Conservation (phyloP, 306 rosid species). For the Crotalaria pallida region DNA sequence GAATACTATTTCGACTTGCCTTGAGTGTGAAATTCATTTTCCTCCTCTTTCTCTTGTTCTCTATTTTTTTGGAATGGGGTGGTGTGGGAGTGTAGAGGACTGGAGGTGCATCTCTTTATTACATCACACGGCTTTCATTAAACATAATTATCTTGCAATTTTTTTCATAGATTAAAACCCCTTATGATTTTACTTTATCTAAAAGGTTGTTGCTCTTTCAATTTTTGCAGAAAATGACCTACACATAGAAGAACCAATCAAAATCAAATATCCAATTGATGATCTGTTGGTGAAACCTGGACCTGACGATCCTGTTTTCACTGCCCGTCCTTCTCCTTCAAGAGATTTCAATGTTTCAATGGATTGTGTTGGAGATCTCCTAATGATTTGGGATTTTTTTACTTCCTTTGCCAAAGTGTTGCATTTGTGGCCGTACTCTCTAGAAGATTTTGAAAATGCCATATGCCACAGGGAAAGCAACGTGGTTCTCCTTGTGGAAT, state of each 20-base stretch:
- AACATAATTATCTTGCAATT: neutral
- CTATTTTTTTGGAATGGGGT: neutral
- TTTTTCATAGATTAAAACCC: neutral
- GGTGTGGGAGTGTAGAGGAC: neutral
- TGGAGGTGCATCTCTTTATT: neutral
- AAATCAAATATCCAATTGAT: conserved; percentile 87
- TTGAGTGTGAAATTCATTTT: neutral
- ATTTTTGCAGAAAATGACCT: conserved; percentile 43
- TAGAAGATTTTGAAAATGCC: conserved; percentile 86
- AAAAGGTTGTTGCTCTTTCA: conserved; percentile 3
- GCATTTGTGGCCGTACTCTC: conserved; percentile 69
- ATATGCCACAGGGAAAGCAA: conserved; percentile 75
- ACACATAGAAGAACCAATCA: conserved; percentile 45
- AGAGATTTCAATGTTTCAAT: conserved; percentile 74
- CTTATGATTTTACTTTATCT: conserved; percentile 13
- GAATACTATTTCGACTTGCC: neutral
- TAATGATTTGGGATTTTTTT: conserved; percentile 94
- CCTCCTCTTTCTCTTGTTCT: neutral
- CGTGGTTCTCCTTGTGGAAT: conserved; percentile 75
- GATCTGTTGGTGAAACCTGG: conserved; percentile 81
- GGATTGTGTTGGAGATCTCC: conserved; percentile 70
- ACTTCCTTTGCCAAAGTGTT: conserved; percentile 63
- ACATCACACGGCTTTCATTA: neutral
- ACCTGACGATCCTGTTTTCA: conserved; percentile 68
- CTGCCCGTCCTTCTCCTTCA: conserved; percentile 63